Evolutionary conservation across 78 protist species (phyloP).

Genomic region (Dictyostelium brefeldianum): DNA sequence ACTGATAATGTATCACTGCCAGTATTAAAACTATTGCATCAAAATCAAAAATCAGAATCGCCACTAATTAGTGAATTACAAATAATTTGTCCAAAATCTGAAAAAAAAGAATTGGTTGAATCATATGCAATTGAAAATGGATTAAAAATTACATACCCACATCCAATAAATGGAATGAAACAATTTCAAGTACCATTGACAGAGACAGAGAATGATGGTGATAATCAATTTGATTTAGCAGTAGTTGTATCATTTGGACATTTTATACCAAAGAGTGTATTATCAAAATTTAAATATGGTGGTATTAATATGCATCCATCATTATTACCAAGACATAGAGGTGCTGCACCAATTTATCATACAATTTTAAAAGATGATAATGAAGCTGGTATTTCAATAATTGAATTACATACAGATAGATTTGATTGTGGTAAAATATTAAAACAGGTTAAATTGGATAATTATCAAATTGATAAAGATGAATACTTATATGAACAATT

Average conservation of each 20-base stretch:
- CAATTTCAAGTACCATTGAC: slow-evolving; percentile 37
- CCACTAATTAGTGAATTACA: slow-evolving; percentile 45
- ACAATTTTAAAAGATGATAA: slow-evolving; percentile 71
- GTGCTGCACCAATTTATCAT: slow-evolving; percentile 87
- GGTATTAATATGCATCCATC: slow-evolving; percentile 91
- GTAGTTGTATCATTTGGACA: slow-evolving; percentile 88
- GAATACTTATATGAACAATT: slow-evolving; percentile 26
- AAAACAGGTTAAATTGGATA: slow-evolving; percentile 19
- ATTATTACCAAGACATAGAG: slow-evolving; percentile 86
- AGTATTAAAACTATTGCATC: slow-evolving; percentile 30
- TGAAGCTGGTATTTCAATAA: slow-evolving; percentile 81
- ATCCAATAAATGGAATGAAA: slow-evolving; percentile 56
- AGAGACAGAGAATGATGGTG: neutral
- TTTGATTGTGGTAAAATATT: slow-evolving; percentile 80
- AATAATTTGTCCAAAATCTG: slow-evolving; percentile 43
- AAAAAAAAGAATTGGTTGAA: slow-evolving; percentile 42
- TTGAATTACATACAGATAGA: slow-evolving; percentile 46
- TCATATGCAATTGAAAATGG: slow-evolving; percentile 20
- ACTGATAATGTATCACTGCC: slow-evolving; percentile 76
- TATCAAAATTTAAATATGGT: slow-evolving; percentile 48
- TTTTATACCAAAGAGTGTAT: slow-evolving; percentile 77
- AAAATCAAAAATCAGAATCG: slow-evolving; percentile 2
- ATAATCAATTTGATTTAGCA: slow-evolving; percentile 58
- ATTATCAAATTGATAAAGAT: neutral
- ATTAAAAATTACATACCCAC: slow-evolving; percentile 17